These are phyloP conservation scores for Mycena vitilis DNA, from an alignment of 768 basidiomycete genomes.

Conservation along the genomic window DNA sequence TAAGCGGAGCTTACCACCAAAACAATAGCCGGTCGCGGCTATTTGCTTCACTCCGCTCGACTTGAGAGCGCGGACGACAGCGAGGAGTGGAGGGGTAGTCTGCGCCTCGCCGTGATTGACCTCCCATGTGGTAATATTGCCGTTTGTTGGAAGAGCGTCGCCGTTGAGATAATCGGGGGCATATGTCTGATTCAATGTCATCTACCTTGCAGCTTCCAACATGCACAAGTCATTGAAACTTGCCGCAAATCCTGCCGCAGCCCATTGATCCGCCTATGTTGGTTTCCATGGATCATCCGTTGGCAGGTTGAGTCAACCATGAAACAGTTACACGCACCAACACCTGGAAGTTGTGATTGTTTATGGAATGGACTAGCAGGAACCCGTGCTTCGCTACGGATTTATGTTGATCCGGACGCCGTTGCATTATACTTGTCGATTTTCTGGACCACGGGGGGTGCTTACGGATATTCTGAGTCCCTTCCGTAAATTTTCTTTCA, in stretches of 20 bases:
- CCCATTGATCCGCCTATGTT: conserved; percentile 33
- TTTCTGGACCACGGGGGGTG: too few relatives aligned
- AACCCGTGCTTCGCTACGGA: too few relatives aligned
- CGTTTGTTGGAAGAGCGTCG: conserved; percentile 25
- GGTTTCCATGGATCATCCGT: background rate
- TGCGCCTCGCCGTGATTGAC: conserved; percentile 43
- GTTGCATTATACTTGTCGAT: too few relatives aligned
- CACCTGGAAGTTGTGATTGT: background rate
- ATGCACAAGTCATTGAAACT: background rate
- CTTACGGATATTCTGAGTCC: too few relatives aligned
- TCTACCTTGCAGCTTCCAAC: background rate
- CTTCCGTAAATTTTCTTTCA: too few relatives aligned
- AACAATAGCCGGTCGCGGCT: conserved; percentile 51
- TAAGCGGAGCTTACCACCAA: conserved; percentile 39
- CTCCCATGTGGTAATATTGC: conserved; percentile 46
- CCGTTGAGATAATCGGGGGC: conserved; percentile 37
- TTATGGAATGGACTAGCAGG: too few relatives aligned
- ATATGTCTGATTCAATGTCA: conserved; percentile 22
- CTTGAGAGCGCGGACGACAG: conserved; percentile 48
- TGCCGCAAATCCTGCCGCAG: conserved; percentile 35
- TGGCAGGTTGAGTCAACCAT: background rate
- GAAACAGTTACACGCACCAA: background rate
- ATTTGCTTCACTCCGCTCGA: conserved; percentile 49
- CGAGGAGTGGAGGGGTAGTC: conserved; percentile 47
- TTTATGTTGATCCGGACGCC: too few relatives aligned